A percentile compares a stretch with the other conserved stretches of the same genome.
Evolutionary conservation across 1,284 basidiomycete genomes (phyloP).

Genomic region (Meira nashicola): DNA sequence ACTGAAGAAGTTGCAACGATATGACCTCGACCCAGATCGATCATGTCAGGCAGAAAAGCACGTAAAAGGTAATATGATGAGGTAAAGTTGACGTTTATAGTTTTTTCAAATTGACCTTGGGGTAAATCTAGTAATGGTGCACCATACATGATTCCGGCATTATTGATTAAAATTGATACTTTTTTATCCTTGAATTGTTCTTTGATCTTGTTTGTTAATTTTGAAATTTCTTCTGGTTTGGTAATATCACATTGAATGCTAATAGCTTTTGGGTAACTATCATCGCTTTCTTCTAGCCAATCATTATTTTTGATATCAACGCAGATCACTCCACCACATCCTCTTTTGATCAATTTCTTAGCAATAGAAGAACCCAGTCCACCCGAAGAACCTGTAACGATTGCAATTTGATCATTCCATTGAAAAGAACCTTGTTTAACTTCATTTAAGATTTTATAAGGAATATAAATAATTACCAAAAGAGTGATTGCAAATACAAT

Average conservation of each 20-base stretch:
- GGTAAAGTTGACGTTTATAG: slow-evolving; percentile 80
- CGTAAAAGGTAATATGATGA: slow-evolving; percentile 86
- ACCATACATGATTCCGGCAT: slow-evolving; percentile 90
- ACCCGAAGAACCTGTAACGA: slow-evolving; percentile 5
- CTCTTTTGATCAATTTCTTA: neutral
- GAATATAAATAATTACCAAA: neutral
- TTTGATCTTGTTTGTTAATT: neutral
- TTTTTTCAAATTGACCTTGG: slow-evolving; percentile 65
- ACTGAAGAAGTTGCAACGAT: slow-evolving; percentile 69
- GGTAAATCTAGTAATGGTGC: slow-evolving; percentile 74
- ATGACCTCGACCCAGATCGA: slow-evolving; percentile 72
- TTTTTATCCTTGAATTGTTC: neutral
- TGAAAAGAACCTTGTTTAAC: neutral
- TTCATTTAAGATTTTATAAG: neutral
- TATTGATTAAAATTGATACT: slow-evolving; percentile 80
- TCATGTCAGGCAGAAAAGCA: slow-evolving; percentile 85
- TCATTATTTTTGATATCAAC: neutral
- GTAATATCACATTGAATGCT: neutral
- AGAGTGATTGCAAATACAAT: neutral
- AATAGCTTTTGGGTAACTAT: neutral
- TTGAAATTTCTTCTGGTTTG: neutral
- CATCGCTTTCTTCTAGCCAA: neutral
- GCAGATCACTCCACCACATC: neutral
- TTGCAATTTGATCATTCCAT: slow-evolving; percentile 6
- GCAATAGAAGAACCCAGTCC: neutral